Evolutionary conservation across 129 eudicot species (phyloP).

Genomic region (Flaveria brownii): DNA sequence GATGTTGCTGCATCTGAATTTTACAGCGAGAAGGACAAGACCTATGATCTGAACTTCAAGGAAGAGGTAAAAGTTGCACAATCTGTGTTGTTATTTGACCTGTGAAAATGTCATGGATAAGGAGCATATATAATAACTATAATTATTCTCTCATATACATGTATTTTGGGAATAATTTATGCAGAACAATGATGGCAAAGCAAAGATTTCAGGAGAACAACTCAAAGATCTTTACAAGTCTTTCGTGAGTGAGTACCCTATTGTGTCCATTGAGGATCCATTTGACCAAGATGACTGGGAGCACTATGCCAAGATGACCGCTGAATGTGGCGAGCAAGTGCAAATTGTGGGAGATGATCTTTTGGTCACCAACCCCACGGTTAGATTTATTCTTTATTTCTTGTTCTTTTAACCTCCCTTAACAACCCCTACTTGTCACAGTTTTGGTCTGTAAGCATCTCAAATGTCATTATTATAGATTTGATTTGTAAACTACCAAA

Average conservation of each 20-base stretch:
- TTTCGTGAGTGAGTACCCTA: conserved; percentile 85
- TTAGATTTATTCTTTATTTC: conserved; percentile 22
- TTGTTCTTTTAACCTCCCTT: neutral
- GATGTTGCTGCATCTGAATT: conserved; percentile 99
- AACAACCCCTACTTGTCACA: neutral
- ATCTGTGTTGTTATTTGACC: neutral
- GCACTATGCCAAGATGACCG: conserved; percentile 76
- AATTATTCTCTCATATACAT: neutral
- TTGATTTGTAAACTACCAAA: no score
- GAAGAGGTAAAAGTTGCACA: conserved; percentile 48
- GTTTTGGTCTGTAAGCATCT: no score
- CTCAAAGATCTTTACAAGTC: conserved; percentile 96
- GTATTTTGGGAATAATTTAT: neutral
- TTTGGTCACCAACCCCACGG: conserved; percentile 97
- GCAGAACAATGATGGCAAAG: conserved; percentile 81
- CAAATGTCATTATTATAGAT: no score
- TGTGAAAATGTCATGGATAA: neutral
- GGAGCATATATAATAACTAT: neutral
- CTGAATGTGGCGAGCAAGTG: conserved; percentile 74
- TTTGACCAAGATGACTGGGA: conserved; percentile 99
- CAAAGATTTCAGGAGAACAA: conserved; percentile 84
- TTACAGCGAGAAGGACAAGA: conserved; percentile 45
- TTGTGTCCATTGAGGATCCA: conserved; percentile 93
- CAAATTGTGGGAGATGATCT: conserved; percentile 99
- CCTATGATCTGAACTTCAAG: conserved; percentile 56